Evolutionary conservation across 495 filamentous ascomycete species (phyloP).

Genomic region (Penicillium steckii): DNA sequence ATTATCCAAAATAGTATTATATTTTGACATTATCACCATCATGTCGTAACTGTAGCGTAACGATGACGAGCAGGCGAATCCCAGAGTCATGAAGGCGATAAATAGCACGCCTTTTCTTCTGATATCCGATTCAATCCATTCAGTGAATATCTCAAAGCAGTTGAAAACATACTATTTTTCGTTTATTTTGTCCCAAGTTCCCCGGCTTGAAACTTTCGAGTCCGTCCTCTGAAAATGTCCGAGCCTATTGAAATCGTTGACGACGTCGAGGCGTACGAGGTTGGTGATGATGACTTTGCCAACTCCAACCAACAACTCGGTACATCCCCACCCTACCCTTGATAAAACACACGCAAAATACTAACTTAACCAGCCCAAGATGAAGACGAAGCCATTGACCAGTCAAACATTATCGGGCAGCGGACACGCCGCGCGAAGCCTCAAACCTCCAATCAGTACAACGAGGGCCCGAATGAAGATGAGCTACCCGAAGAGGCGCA

Average conservation of each 20-base stretch:
- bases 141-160: no score
- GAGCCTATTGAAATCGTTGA: constrained; percentile 2
- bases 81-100: neutral
- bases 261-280: neutral
- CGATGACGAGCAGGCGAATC: constrained; percentile 3
- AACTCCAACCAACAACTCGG: constrained; percentile 1
- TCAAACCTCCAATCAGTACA: neutral
- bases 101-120: neutral
- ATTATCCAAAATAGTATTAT: neutral
- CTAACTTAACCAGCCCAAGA: constrained; percentile 3
- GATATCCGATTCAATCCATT: no score
- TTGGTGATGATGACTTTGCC: neutral
- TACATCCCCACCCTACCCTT: neutral
- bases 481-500: neutral
- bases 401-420: constrained; percentile 5
- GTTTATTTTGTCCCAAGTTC: no score
- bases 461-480: constrained; percentile 9
- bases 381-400: constrained; percentile 9
- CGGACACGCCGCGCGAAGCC: constrained; percentile 7
- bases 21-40: neutral
- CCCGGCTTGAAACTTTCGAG: no score
- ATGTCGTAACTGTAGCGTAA: constrained; percentile 1
- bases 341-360: neutral
- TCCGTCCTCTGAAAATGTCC: neutral
- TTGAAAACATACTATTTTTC: no score